phyloP scores from a whole-genome alignment of 805 yeast genomes.

The Cyberlindnera maritima region DNA sequence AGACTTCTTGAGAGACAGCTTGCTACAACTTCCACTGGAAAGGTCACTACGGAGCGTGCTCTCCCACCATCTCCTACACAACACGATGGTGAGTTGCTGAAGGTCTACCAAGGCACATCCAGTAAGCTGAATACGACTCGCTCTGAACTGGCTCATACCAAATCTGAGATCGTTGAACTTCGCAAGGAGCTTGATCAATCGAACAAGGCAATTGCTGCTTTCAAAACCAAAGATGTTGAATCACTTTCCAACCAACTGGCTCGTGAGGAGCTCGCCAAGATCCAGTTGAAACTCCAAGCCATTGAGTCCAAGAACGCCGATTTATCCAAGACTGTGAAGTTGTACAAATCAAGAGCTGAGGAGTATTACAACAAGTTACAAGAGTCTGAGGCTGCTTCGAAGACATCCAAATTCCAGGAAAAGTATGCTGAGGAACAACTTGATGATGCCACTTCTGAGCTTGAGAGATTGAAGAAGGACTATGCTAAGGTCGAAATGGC shows the following conservation, averaged over 20 bases:
- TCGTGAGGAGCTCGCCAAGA: constrained; percentile 39
- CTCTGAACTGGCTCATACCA: constrained; percentile 40
- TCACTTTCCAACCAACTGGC: constrained; percentile 26
- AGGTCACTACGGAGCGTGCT: not conserved
- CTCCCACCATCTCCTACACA: constrained; percentile 3
- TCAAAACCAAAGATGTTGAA: constrained; percentile 17
- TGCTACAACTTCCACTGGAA: constrained; percentile 11
- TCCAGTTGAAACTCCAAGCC: constrained; percentile 57
- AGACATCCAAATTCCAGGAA: constrained; percentile 62
- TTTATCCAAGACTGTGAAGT: constrained; percentile 49
- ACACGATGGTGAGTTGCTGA: constrained; percentile 44
- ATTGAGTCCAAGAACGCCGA: constrained; percentile 55
- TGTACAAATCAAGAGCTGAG: constrained; percentile 71
- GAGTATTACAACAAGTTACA: constrained; percentile 72
- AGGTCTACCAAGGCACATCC: constrained; percentile 48
- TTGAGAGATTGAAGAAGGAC: constrained; percentile 51
- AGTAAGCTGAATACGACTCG: constrained; percentile 42
- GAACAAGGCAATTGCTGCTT: constrained; percentile 21
- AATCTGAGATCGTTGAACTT: constrained; percentile 40
- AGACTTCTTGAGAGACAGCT: constrained; percentile 39
- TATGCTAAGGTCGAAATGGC: constrained; percentile 50
- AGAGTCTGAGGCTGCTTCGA: constrained; percentile 71
- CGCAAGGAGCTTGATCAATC: constrained; percentile 41
- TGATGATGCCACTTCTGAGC: constrained; percentile 44
- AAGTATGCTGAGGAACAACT: constrained; percentile 50